Conservation (phyloP, 345 rosid species). For the Passiflora organensis region DNA sequence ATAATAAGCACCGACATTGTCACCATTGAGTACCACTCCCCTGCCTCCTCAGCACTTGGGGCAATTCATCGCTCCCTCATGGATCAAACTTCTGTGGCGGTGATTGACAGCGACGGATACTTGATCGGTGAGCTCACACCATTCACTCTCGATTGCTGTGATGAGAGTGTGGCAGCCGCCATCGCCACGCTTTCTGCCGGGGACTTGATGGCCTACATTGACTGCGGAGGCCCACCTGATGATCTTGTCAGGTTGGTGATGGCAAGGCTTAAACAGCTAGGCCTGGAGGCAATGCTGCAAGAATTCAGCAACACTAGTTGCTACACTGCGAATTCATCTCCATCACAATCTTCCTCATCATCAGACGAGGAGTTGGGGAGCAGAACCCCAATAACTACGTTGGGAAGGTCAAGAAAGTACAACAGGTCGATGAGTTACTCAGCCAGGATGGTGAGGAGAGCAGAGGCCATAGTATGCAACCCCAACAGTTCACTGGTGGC, state of each 20-base stretch:
- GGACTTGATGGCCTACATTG: conserved; percentile 79
- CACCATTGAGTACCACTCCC: conserved; percentile 59
- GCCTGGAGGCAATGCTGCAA: conserved; percentile 45
- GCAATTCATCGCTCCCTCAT: conserved; percentile 43
- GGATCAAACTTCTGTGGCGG: conserved; percentile 69
- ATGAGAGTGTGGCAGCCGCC: conserved; percentile 39
- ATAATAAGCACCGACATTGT: conserved; percentile 43
- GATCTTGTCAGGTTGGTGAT: conserved; percentile 52
- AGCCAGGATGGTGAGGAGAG: conserved; percentile 65
- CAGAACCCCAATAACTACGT: conserved; percentile 15
- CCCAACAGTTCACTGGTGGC: conserved; percentile 76
- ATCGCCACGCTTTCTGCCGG: conserved; percentile 66
- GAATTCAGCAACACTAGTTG: conserved; percentile 27
- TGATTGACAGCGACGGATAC: conserved; percentile 47
- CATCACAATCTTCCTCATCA: conserved; percentile 34
- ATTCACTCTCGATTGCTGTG: conserved; percentile 31
- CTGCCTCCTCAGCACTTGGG: conserved; percentile 47
- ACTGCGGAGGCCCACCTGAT: conserved; percentile 79
- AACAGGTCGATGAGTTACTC: conserved; percentile 60
- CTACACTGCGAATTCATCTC: conserved; percentile 11
- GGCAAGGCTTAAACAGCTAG: conserved; percentile 42
- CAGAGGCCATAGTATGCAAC: conserved; percentile 76
- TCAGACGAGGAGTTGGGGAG: conserved; percentile 61
- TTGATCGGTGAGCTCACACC: conserved; percentile 83
- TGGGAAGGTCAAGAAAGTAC: conserved; percentile 29